Percentiles rank a stretch among this genome's conserved stretches.
These are phyloP conservation scores for Boletus barrowsii DNA, from an alignment of 768 basidiomycete genomes.

Conservation along the genomic window DNA sequence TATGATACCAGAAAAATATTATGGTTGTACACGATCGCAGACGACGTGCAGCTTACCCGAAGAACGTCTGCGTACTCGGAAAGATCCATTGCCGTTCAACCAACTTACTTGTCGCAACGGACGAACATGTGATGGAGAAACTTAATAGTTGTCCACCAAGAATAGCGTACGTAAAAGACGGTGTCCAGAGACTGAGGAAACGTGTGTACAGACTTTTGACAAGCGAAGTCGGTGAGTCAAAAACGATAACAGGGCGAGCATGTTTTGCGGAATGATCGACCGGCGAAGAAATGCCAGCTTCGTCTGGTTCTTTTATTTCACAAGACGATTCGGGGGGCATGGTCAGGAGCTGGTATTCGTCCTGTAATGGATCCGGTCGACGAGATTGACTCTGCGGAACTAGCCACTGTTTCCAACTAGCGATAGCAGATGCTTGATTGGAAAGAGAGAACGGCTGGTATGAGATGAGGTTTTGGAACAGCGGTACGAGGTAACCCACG, in stretches of 20 bases:
- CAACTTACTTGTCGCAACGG: conserved; percentile 75
- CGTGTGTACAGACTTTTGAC: conserved; percentile 16
- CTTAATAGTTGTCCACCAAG: conserved; percentile 29
- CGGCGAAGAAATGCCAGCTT: neutral
- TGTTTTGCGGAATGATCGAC: conserved; percentile 1
- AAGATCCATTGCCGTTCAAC: conserved; percentile 63
- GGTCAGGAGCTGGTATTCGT: conserved; percentile 24
- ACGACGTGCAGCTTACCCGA: conserved; percentile 51
- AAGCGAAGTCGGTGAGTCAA: conserved; percentile 21
- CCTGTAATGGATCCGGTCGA: conserved; percentile 14
- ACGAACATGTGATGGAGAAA: conserved; percentile 21
- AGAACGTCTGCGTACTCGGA: conserved; percentile 77
- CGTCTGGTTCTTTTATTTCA: conserved; percentile 7
- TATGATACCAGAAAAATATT: conserved; percentile 24
- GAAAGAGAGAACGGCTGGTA: neutral
- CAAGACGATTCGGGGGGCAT: conserved; percentile 3
- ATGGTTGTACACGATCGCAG: neutral
- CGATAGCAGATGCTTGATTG: conserved; percentile 7
- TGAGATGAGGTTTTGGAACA: neutral
- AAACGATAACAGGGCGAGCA: conserved; percentile 12
- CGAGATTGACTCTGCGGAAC: neutral
- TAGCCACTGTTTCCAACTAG: conserved; percentile 19
- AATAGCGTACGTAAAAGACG: conserved; percentile 24
- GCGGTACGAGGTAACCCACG: conserved; percentile 5
- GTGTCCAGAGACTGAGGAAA: conserved; percentile 29